phyloP scores from a whole-genome alignment of 805 yeast species.

The Saccharomycopsis microspora region DNA sequence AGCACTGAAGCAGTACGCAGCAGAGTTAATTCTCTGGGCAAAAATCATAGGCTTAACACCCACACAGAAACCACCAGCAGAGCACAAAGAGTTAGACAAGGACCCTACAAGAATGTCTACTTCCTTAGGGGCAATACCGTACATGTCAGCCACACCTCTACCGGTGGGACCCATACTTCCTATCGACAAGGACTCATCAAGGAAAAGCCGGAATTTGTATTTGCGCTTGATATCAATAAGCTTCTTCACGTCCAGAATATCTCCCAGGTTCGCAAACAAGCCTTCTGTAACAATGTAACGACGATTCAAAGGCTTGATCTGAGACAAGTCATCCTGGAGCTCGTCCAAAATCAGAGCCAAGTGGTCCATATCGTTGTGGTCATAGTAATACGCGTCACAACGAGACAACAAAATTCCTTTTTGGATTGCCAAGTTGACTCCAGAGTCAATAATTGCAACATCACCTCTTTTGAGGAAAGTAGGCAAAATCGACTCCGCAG shows the following conservation, averaged over 20 bases:
- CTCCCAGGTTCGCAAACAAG: constrained; percentile 72
- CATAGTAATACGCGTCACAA: constrained; percentile 60
- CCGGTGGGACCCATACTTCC: constrained; percentile 84
- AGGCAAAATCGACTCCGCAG: constrained; percentile 81
- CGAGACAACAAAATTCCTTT: constrained; percentile 83
- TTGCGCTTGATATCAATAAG: constrained; percentile 65
- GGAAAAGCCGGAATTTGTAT: constrained; percentile 74
- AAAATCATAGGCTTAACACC: constrained; percentile 76
- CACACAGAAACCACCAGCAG: constrained; percentile 90
- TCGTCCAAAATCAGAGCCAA: constrained; percentile 59
- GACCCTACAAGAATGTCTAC: constrained; percentile 84
- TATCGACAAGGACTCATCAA: constrained; percentile 80
- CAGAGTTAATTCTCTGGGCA: constrained; percentile 85
- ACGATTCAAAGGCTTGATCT: constrained; percentile 71
- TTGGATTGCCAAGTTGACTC: constrained; percentile 65
- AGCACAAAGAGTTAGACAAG: constrained; percentile 67
- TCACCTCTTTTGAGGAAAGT: constrained; percentile 95
- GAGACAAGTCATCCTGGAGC: constrained; percentile 44
- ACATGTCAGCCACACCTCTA: constrained; percentile 74
- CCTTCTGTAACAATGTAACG: constrained; percentile 91
- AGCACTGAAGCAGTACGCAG: constrained; percentile 90
- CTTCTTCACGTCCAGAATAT: constrained; percentile 56
- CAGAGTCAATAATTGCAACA: constrained; percentile 76
- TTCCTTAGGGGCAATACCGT: constrained; percentile 42
- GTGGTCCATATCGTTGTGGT: constrained; percentile 83